These are phyloP conservation scores for Neurospora terricola DNA, from an alignment of 495 filamentous ascomycete species.

Conservation along the genomic window DNA sequence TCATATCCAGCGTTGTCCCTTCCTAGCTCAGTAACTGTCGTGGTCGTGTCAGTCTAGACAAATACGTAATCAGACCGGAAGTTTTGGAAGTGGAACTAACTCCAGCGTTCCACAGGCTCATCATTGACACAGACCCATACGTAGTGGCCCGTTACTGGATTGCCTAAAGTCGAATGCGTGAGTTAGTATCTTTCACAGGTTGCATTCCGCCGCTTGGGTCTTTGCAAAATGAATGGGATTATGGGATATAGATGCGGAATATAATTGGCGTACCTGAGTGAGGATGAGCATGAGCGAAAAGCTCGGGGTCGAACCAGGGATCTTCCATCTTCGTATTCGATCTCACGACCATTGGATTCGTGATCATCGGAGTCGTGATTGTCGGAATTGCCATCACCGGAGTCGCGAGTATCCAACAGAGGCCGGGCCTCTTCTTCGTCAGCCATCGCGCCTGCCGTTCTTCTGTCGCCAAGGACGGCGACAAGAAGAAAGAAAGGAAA, in stretches of 20 bases:
- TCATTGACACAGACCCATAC: neutral
- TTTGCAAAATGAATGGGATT: too few species aligned
- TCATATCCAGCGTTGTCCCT: neutral
- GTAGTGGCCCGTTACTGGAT: neutral
- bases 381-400: neutral
- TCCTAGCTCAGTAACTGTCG: neutral
- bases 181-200: neutral
- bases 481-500: neutral
- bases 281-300: neutral
- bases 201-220: too few species aligned
- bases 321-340: neutral
- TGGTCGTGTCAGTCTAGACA: neutral
- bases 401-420: neutral
- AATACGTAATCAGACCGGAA: neutral
- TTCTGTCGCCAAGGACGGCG: neutral
- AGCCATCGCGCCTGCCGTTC: neutral
- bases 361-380: neutral
- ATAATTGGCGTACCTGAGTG: neutral
- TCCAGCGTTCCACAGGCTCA: neutral
- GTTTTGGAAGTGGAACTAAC: neutral
- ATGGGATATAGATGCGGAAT: neutral
- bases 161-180: neutral
- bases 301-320: neutral
- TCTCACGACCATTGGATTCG: neutral
- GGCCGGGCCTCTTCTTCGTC: neutral